Evolutionary conservation across 805 yeast species (phyloP), one percentile per base, ranked within the genome.

Genomic region (fission yeast (Schizosaccharomyces pombe)): DNA sequence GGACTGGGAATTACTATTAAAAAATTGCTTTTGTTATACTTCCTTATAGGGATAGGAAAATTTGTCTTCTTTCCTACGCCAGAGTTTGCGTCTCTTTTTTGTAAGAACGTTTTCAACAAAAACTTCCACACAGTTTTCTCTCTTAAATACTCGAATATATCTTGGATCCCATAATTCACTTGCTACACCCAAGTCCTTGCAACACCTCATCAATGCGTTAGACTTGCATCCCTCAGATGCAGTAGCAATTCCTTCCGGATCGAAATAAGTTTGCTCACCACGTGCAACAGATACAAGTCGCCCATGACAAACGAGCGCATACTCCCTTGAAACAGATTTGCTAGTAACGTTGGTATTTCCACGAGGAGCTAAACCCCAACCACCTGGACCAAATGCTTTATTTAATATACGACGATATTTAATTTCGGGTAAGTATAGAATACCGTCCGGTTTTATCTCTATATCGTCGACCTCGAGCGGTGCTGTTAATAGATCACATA

Each of bases 151-250:
- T 60, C 83, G 75, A 58, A 91, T 86, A 61, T 89, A 91, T 47
- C 78, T 70, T 1, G 98, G 98, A 65, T 91, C 98, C 98, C 98
- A 91, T 53, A 91, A 72, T 64, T 91, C 98, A 56, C 94, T 82
- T 0, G 96, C 98, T 59, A 91, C 82, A 3, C 97, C 97, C 62
- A 91, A 72, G 68, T 91, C 98, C 65, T 91, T 91, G 68, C 98
- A 91, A 63, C 97, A 87, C 65, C 98, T 76, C 97, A 91, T 89
- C 65, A 91, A 70, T 0, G 97, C 96, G 64, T 91, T 91, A 63
- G 93, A 81, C 64, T 86, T 86, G 67, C 97, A 89, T 9, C 98
- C 98, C 68, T 91, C 98, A 47, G 93, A 80, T 0, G 97, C 96
- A 0, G 97, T 91, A 3, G 96, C 85, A 52, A 89, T 76, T 51